A percentile compares a stretch with the other conserved stretches of the same genome.
Evolutionary conservation across 108 stramenopile species (phyloP).

Genomic region (Chaetoceros muelleri): DNA sequence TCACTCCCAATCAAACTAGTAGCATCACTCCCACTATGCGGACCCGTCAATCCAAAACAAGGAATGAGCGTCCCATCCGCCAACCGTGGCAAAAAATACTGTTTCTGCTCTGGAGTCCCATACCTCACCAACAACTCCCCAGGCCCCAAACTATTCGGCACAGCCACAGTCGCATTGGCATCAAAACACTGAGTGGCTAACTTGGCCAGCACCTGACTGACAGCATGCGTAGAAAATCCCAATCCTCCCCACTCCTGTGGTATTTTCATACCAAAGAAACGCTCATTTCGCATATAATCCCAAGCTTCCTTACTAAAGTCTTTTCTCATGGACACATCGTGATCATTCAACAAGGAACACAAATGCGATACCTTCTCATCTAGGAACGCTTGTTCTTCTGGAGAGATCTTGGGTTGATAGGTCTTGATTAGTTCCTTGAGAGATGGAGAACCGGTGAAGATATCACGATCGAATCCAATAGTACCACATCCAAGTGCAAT

Average conservation of each 20-base stretch:
- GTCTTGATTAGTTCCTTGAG: slow-evolving; percentile 83
- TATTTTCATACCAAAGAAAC: slow-evolving; percentile 95
- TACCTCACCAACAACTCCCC: slow-evolving; percentile 92
- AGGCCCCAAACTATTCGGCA: slow-evolving; percentile 96
- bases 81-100: slow-evolving; percentile 88
- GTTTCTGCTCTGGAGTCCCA: slow-evolving; percentile 90
- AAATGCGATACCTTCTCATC: slow-evolving; percentile 85
- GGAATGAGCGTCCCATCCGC: slow-evolving; percentile 95
- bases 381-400: slow-evolving; percentile 74
- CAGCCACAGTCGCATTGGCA: slow-evolving; percentile 93
- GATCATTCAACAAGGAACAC: slow-evolving; percentile 87
- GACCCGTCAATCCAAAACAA: slow-evolving; percentile 97
- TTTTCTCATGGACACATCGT: slow-evolving; percentile 73
- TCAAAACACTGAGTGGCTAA: slow-evolving; percentile 82
- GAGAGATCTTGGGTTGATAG: slow-evolving; percentile 64
- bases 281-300: slow-evolving; percentile 90
- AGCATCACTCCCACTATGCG: slow-evolving; percentile 92
- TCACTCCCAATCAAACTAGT: slow-evolving; percentile 88
- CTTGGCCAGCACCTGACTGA: slow-evolving; percentile 85
- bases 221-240: slow-evolving; percentile 91
- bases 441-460: slow-evolving; percentile 87
- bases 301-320: slow-evolving; percentile 87
- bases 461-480: slow-evolving; percentile 95
- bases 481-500: slow-evolving; percentile 95
- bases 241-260: slow-evolving; percentile 94